Evolutionary conservation across 1,284 basidiomycete species (phyloP), one percentile per base, ranked within the genome.

Genomic region (Pseudozyma pruni): DNA sequence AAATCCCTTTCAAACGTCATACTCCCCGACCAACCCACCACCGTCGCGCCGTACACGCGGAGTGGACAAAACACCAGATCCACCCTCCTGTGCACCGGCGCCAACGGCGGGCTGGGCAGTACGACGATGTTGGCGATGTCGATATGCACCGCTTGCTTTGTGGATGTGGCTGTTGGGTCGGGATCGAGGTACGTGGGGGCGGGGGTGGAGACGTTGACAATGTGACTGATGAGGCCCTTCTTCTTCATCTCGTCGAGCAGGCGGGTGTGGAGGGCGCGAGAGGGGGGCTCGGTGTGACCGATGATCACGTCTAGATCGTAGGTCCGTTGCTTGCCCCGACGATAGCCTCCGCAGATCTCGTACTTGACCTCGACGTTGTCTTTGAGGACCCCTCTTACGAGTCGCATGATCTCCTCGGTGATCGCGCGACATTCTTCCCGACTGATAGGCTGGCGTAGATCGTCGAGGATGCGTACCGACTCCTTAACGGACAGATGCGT

Each of bases 71-170:
- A 75, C 13, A 74, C 58, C 0, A 71, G 34, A 38, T 74, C 63
- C 1, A 71, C 68, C 4, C 68, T 33, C 10, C 53, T 29, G 19
- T 55, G 74, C 22, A 68, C 52, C 5, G 71, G 45, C 1, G 19
- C 19, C 1, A 54, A 32, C 2, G 45, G 31, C 1, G 13, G 25
- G 2, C 48, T 49, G 8, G 74, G 66, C 11, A 73, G 52, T 23
- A 76, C 56, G 38, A 78, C 76, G 25, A 78, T 69, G 53, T 78
- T 74, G 8, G 76, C 76, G 2, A 78, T 61, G 20, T 76, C 72
- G 37, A 76, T 54, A 27, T 68, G 59, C 1, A 54, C 46, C 3
- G 27, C 31, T 19, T 14, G 22, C 7, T 13, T 23, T 23, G 37
- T 8, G 22, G 6, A n/a, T 1, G 23, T 8, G n/a, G 11, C 17